Conservation (phyloP, 495 filamentous ascomycete species). For the Cercophora samala region DNA sequence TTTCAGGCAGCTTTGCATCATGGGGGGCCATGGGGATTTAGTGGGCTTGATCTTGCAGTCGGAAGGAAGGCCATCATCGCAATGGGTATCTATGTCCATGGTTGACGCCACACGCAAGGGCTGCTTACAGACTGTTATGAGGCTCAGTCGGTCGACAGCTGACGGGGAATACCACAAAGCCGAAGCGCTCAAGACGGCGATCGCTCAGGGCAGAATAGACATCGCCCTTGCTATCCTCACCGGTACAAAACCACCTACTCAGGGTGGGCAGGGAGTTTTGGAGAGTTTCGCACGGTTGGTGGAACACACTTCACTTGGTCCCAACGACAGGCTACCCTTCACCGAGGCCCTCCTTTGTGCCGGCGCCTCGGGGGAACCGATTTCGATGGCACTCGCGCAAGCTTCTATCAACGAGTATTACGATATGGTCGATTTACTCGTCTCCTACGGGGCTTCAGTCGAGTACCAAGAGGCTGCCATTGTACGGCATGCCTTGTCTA, state of each 20-base stretch:
- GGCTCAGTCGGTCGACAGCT: conserved; percentile 43
- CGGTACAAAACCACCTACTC: conserved; percentile 37
- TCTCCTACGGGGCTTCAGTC: conserved; percentile 45
- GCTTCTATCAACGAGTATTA: conserved; percentile 39
- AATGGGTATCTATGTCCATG: conserved; percentile 41
- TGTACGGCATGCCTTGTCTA: conserved; percentile 36
- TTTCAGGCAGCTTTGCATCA: conserved; percentile 42
- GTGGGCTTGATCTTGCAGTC: conserved; percentile 45
- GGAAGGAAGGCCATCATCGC: conserved; percentile 35
- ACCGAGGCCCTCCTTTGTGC: conserved; percentile 47
- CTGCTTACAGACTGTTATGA: conserved; percentile 42
- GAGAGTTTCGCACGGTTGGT: conserved; percentile 42
- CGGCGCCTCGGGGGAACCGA: conserved; percentile 40
- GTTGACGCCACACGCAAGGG: conserved; percentile 44
- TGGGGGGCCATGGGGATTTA: conserved; percentile 38
- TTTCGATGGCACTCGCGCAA: conserved; percentile 39
- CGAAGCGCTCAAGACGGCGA: conserved; percentile 43
- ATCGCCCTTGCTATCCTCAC: conserved; percentile 46
- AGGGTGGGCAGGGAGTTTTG: conserved; percentile 35
- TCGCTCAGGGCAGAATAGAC: conserved; percentile 41
- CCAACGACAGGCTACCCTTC: conserved; percentile 42
- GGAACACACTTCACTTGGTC: conserved; percentile 38
- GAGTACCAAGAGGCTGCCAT: conserved; percentile 43
- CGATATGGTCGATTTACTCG: conserved; percentile 46
- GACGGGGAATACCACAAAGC: conserved; percentile 44